Evolutionary conservation across 441 rosid genomes (phyloP).

Genomic region (Geranium incanum): DNA sequence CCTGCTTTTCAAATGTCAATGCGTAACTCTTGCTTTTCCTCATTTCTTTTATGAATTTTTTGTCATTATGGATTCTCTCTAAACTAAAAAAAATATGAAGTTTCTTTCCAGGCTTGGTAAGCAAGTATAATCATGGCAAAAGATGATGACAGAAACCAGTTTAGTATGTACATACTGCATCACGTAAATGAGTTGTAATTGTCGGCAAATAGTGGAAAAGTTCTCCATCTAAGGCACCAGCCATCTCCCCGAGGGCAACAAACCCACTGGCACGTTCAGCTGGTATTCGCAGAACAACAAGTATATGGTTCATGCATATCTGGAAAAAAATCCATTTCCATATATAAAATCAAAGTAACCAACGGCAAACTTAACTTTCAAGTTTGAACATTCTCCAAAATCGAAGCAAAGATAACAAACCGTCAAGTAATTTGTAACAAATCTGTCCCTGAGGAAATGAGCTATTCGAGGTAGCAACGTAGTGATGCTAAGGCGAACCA

Average conservation of each 20-base stretch:
- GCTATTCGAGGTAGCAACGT: conserved; percentile 98
- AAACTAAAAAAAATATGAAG: too few species aligned
- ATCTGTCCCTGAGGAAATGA: conserved; percentile 97
- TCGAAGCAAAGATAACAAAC: conserved; percentile 38
- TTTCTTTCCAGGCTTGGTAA: too few species aligned
- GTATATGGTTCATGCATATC: conserved; percentile 98
- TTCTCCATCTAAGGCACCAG: conserved; percentile 99
- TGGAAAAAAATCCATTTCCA: conserved; percentile 31
- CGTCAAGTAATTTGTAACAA: conserved; percentile 86
- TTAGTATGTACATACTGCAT: conserved; percentile 60
- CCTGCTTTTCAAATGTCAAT: too few species aligned
- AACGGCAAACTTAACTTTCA: conserved; percentile 10
- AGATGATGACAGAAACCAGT: conserved; percentile 17
- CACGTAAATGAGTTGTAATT: conserved; percentile 86
- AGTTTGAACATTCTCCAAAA: conserved; percentile 4
- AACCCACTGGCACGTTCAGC: conserved; percentile 99
- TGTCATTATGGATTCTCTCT: too few species aligned
- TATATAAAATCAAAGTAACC: conserved; percentile 13
- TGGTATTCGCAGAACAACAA: conserved; percentile 74
- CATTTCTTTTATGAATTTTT: too few species aligned
- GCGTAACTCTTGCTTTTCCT: too few species aligned
- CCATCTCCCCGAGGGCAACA: conserved; percentile 99
- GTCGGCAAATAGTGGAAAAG: conserved; percentile 94
- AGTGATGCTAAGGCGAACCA: conserved; percentile 99
- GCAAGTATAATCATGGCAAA: conserved; percentile 12